phyloP scores from a whole-genome alignment of 495 filamentous ascomycete species.

The Tetracladium marchalianum region DNA sequence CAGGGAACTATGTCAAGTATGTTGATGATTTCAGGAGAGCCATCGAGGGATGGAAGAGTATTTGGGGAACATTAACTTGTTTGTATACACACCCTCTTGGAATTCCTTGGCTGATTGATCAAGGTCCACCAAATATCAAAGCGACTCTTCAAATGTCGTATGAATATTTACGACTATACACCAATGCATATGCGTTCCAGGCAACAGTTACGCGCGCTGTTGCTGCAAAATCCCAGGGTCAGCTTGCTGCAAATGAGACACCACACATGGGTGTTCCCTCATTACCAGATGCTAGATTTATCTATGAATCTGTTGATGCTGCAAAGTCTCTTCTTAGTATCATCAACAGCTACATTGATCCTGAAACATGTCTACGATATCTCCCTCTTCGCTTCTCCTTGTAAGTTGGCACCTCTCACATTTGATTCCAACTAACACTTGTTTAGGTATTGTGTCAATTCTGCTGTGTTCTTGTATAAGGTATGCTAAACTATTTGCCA shows the following conservation, averaged over 20 bases:
- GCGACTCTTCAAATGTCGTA: slow-evolving; percentile 48
- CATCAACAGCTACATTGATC: slow-evolving; percentile 41
- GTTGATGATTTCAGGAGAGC: slow-evolving; percentile 53
- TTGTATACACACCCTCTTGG: slow-evolving; percentile 13
- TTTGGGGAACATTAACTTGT: slow-evolving; percentile 50
- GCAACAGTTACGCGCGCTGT: slow-evolving; percentile 49
- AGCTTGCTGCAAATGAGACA: slow-evolving; percentile 21
- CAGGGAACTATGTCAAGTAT: slow-evolving; percentile 56
- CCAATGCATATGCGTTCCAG: slow-evolving; percentile 55
- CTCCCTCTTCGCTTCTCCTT: slow-evolving; percentile 48
- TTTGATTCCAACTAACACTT: background rate
- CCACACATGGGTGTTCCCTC: slow-evolving; percentile 44
- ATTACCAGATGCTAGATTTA: slow-evolving; percentile 47
- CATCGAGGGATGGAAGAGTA: slow-evolving; percentile 51
- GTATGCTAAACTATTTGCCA: background rate
- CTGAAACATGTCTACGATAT: slow-evolving; percentile 43
- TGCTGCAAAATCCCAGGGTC: slow-evolving; percentile 29
- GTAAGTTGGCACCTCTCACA: slow-evolving; percentile 21
- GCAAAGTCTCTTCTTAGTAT: slow-evolving; percentile 45
- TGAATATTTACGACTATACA: slow-evolving; percentile 52
- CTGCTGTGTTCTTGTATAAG: slow-evolving; percentile 15
- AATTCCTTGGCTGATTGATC: slow-evolving; percentile 8
- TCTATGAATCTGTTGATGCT: slow-evolving; percentile 48
- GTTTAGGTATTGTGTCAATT: slow-evolving; percentile 12
- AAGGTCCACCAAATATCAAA: slow-evolving; percentile 46